Evolutionary conservation across 2,329 filamentous ascomycete species (phyloP).

Genomic region (Phaeosphaeria sp.): DNA sequence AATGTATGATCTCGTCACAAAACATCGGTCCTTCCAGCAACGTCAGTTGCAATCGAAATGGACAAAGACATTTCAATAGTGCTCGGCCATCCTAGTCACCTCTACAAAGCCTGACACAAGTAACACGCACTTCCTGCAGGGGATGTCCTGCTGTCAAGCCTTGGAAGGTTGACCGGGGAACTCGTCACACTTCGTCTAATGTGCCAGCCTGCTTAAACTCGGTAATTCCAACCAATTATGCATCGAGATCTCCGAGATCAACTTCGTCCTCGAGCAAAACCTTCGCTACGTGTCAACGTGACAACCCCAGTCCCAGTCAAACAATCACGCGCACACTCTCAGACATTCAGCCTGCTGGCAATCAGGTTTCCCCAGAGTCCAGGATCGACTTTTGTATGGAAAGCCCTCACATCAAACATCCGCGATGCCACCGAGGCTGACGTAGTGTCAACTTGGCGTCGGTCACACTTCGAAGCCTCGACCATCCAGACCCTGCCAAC

Average conservation of each 20-base stretch:
- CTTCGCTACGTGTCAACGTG: not conserved
- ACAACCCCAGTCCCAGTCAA: not conserved
- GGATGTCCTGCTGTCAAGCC: not conserved
- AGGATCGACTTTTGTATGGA: not conserved
- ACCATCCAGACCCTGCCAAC: not conserved
- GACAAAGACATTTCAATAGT: too few relatives aligned
- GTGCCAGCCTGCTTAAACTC: not conserved
- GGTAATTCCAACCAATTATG: not conserved
- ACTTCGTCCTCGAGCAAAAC: not conserved
- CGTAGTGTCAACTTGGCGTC: not conserved
- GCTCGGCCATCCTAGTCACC: too few relatives aligned
- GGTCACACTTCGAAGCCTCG: not conserved
- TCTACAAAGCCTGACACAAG: not conserved
- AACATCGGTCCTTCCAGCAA: too few relatives aligned
- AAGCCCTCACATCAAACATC: not conserved
- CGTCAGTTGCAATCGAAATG: too few relatives aligned
- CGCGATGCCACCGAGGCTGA: not conserved
- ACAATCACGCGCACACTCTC: not conserved
- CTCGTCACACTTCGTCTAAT: not conserved
- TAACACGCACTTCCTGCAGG: not conserved
- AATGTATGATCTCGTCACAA: too few relatives aligned
- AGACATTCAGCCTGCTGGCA: not conserved
- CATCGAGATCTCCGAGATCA: not conserved
- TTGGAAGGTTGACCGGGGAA: not conserved
- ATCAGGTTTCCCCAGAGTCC: not conserved